Conservation (phyloP, 148 eudicot genomes). For the Persicaria tinctoria region DNA sequence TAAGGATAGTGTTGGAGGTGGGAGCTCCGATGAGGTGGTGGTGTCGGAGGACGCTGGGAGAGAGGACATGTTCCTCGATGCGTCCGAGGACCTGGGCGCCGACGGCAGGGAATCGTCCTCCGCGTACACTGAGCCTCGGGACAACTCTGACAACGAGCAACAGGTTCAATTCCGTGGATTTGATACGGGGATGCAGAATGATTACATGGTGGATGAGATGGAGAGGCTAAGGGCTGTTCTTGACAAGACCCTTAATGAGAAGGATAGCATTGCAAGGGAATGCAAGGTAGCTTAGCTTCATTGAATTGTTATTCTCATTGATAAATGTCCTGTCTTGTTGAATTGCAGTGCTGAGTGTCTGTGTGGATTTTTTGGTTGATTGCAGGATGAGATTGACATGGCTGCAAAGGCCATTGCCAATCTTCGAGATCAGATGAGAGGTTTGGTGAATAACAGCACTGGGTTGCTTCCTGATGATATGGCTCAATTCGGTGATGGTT, state of each 20-base stretch:
- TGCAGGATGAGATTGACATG: conserved; percentile 75
- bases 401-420: conserved; percentile 43
- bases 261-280: conserved; percentile 49
- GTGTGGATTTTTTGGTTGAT: neutral
- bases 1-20: conserved; percentile 40
- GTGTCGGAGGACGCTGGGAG: conserved; percentile 68
- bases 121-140: conserved; percentile 38
- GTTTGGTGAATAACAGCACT: conserved; percentile 30
- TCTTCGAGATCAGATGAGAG: conserved; percentile 53
- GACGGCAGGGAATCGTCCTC: conserved; percentile 41
- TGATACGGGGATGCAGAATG: conserved; percentile 50
- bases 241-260: conserved; percentile 48
- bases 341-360: neutral
- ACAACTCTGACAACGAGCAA: conserved; percentile 27
- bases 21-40: conserved; percentile 48
- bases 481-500: conserved; percentile 18
- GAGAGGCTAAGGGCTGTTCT: conserved; percentile 45
- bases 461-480: conserved; percentile 24
- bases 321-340: neutral
- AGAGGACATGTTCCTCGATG: conserved; percentile 93
- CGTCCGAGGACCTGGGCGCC: conserved; percentile 72
- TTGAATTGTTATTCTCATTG: conserved; percentile 2
- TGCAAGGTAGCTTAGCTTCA: conserved; percentile 14
- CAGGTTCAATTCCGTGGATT: conserved; percentile 31
- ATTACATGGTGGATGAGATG: conserved; percentile 54